Base-by-base conservation (phyloP, 371 early-diverging fungal genomes). In the Rhizomucor miehei region DNA sequence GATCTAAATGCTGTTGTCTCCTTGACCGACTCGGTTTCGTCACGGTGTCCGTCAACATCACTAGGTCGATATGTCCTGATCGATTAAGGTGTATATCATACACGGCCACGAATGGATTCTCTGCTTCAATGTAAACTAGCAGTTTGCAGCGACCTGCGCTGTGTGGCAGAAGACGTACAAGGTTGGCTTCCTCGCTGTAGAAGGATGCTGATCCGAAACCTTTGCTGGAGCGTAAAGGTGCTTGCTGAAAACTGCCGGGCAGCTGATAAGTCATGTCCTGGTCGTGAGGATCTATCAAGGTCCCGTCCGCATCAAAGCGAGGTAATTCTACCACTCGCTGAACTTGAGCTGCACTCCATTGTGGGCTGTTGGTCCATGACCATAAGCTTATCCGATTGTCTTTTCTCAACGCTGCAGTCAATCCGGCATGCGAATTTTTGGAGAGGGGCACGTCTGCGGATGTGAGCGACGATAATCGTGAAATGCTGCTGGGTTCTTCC, bases 211-310 rank as follows among this genome's bases (percentile, higher is more conserved):
- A 29, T 29, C 29, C 29, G 29, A 29, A 29, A 16, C 16, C 11
- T 41, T 41, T 16, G 41, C 41, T 41, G 41, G 14, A 6, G 6
- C 16, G 41, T 12, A 41, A 14, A 3, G 41, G 19, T 41, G 14
- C 19, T 6, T 41, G 50, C 1, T 17, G 25, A 12, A 51, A 57
- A 20, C 57, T 57, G 37, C 57, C 57, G 9, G 57, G 57, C 17
- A 57, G 17, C 21, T 44, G 38, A 1, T 38, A 43, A 11, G 57
- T 51, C 45, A 45, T 50, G 23, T 57, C 57, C 12, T 36, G 45
- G 4, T 57, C 45, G 6, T 57, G 50, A 1, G 44, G 44, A 51
- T 38, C 51, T 10, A 57, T 38, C 21, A 50, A 24, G 3, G 40
- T 25, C 8, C 51, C 51, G 6, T 49, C 37, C 1, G 10, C 21